Conservation (phyloP, 805 yeast genomes). For the Vanderwaltozyma yarrowii region DNA sequence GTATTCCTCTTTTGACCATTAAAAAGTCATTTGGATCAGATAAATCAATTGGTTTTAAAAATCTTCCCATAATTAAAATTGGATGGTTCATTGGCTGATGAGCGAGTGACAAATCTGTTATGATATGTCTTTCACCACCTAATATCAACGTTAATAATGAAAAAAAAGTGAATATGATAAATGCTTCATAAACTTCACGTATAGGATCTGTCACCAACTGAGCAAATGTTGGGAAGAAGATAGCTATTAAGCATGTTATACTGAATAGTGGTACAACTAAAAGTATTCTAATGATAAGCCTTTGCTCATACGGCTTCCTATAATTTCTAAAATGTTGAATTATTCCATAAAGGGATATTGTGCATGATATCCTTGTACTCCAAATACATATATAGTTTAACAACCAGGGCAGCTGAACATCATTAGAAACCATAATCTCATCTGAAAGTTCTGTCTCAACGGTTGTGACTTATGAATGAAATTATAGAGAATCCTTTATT, state of each 20-base stretch:
- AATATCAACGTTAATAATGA: conserved; percentile 69
- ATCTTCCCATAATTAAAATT: conserved; percentile 38
- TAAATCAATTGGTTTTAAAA: conserved; percentile 57
- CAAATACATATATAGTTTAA: conserved; percentile 18
- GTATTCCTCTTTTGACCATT: conserved; percentile 67
- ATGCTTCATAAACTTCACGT: conserved; percentile 89
- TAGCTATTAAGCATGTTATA: conserved; percentile 50
- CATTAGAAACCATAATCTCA: neutral
- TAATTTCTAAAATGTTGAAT: conserved; percentile 55
- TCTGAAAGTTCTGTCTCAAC: too few species aligned
- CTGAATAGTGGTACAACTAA: conserved; percentile 77
- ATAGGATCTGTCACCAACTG: conserved; percentile 52
- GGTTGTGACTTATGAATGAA: too few species aligned
- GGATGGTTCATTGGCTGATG: conserved; percentile 61
- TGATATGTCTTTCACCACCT: conserved; percentile 87
- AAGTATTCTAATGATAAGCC: conserved; percentile 73
- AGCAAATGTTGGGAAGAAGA: conserved; percentile 38
- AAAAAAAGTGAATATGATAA: conserved; percentile 89
- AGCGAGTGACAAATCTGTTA: conserved; percentile 54
- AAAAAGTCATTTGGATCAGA: conserved; percentile 78
- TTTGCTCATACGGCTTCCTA: conserved; percentile 80
- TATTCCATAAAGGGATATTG: conserved; percentile 38
- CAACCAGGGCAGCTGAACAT: conserved; percentile 13
- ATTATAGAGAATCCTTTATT: too few species aligned
- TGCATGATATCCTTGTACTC: conserved; percentile 25